Percentiles rank a stretch among this genome's conserved stretches.
These are phyloP conservation scores for Multifurca ochricompacta DNA, from an alignment of 768 basidiomycete species.

Conservation along the genomic window DNA sequence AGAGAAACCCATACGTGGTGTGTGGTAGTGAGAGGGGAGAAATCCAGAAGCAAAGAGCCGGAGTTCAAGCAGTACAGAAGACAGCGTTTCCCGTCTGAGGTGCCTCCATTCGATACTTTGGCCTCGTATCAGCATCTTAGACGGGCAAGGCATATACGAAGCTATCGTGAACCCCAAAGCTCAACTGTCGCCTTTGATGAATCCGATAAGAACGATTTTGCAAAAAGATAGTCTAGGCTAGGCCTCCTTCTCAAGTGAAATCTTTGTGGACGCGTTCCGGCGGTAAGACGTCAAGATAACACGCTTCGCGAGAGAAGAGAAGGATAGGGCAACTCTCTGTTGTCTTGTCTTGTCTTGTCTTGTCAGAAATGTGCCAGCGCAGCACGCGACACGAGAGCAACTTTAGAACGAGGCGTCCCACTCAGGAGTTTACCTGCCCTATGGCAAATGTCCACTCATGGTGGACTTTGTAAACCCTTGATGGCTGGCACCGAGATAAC, in stretches of 20 bases:
- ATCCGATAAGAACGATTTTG: not conserved
- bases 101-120: not conserved
- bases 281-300: slow-evolving; percentile 2
- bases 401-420: no score
- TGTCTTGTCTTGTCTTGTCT: no score
- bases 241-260: not conserved
- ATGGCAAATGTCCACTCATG: slow-evolving; percentile 6
- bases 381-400: slow-evolving; percentile 2
- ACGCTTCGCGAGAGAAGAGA: not conserved
- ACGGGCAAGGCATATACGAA: not conserved
- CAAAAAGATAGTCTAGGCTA: no score
- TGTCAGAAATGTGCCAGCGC: slow-evolving; percentile 8
- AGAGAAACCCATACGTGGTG: no score
- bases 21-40: no score
- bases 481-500: not conserved
- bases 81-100: not conserved
- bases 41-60: not conserved
- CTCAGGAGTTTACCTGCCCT: no score
- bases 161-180: not conserved
- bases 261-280: not conserved
- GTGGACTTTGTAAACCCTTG: not conserved
- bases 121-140: not conserved
- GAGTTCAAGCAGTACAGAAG: not conserved
- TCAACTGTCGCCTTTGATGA: not conserved
- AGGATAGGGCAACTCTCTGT: no score